phyloP scores from a whole-genome alignment of 106 monocot species.

The Phalaenopsis equestris region DNA sequence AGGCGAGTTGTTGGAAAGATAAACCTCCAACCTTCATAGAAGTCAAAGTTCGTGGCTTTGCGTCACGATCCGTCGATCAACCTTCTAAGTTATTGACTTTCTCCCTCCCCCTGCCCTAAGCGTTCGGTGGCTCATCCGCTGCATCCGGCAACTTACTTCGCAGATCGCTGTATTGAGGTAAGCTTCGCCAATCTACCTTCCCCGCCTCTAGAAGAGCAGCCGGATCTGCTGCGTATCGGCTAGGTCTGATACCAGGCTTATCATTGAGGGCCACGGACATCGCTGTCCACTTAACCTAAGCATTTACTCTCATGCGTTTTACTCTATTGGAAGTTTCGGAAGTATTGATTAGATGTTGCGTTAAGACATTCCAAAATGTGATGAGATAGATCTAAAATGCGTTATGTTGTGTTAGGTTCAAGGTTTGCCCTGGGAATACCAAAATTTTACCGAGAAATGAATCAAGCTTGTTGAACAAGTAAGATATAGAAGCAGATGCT shows the following conservation, averaged over 20 bases:
- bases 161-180: neutral
- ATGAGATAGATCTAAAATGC: too few species aligned
- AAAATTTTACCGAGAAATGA: too few species aligned
- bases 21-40: neutral
- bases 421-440: too few species aligned
- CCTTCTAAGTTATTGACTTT: neutral
- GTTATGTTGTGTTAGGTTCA: too few species aligned
- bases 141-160: neutral
- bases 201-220: neutral
- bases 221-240: too few species aligned
- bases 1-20: too few species aligned
- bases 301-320: neutral
- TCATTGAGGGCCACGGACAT: neutral
- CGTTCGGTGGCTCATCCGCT: neutral
- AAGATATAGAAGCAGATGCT: too few species aligned
- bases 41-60: neutral
- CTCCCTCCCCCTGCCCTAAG: neutral
- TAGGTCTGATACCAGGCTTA: too few species aligned
- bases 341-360: neutral
- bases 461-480: too few species aligned
- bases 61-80: neutral
- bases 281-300: neutral
- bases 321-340: neutral
- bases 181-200: neutral
- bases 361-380: neutral